Percentiles rank a stretch among this genome's conserved stretches.
phyloP scores from a whole-genome alignment of 2,329 filamentous ascomycete species.

The Xylaria sp. region DNA sequence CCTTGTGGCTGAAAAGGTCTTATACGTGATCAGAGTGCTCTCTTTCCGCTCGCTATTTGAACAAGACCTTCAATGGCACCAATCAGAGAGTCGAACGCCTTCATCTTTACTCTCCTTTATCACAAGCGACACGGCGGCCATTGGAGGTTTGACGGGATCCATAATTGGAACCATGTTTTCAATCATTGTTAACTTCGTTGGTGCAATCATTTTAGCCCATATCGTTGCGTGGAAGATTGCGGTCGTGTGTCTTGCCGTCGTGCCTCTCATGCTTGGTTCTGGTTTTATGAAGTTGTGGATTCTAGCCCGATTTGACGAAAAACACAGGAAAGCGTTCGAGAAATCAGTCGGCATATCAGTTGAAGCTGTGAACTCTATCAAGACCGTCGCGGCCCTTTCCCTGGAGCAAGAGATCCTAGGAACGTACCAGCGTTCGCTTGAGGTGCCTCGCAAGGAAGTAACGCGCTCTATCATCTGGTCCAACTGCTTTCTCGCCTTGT shows the following conservation, averaged over 20 bases:
- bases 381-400: slow-evolving; percentile 69
- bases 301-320: slow-evolving; percentile 70
- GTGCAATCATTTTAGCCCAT: slow-evolving; percentile 74
- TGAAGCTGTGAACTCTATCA: slow-evolving; percentile 74
- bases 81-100: slow-evolving; percentile 71
- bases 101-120: slow-evolving; percentile 73
- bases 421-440: slow-evolving; percentile 64
- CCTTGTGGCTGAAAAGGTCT: slow-evolving; percentile 70
- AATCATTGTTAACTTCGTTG: slow-evolving; percentile 74
- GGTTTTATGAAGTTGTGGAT: slow-evolving; percentile 76
- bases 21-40: slow-evolving; percentile 71
- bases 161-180: slow-evolving; percentile 77
- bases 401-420: slow-evolving; percentile 63
- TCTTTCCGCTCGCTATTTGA: slow-evolving; percentile 73
- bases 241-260: slow-evolving; percentile 74
- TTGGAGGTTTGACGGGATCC: slow-evolving; percentile 76
- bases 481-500: slow-evolving; percentile 70
- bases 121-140: slow-evolving; percentile 73
- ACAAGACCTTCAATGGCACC: slow-evolving; percentile 77
- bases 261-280: slow-evolving; percentile 75
- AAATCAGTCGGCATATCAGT: slow-evolving; percentile 72
- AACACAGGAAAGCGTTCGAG: slow-evolving; percentile 72
- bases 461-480: slow-evolving; percentile 60
- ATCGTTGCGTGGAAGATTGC: slow-evolving; percentile 82
- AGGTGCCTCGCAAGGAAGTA: slow-evolving; percentile 65